A percentile compares a stretch with the other conserved stretches of the same genome.
Conservation (phyloP, 257 asterid species). For the Rubia yunnanensis region DNA sequence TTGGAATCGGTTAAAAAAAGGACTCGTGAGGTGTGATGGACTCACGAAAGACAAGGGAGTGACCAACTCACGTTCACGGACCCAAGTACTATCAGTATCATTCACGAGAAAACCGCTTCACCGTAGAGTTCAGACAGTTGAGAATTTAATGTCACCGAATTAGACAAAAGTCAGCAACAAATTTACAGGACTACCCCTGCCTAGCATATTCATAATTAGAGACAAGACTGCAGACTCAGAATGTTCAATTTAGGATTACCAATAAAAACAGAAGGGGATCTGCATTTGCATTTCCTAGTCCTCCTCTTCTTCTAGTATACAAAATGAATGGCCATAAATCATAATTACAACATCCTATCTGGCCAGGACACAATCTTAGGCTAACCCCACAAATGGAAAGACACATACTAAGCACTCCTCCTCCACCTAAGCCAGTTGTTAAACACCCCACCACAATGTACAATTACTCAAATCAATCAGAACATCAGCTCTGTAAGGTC, state of each 20-base stretch:
- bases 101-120: too few relatives aligned
- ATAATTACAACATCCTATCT: constrained; percentile 47
- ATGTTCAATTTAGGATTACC: neutral
- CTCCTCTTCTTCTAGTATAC: constrained; percentile 11
- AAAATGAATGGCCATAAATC: constrained; percentile 32
- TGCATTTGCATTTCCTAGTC: constrained; percentile 15
- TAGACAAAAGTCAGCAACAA: neutral
- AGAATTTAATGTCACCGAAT: neutral
- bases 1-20: too few relatives aligned
- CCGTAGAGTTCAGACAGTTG: too few relatives aligned
- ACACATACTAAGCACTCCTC: neutral
- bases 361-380: constrained; percentile 27
- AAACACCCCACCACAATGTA: constrained; percentile 49
- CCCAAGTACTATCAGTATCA: neutral
- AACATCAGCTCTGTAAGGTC: constrained; percentile 74
- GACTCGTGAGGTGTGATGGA: too few relatives aligned
- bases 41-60: too few relatives aligned
- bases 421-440: constrained; percentile 25
- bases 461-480: constrained; percentile 32
- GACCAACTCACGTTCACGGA: neutral
- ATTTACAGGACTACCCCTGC: constrained; percentile 12
- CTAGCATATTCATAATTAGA: neutral
- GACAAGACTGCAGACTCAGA: neutral
- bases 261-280: constrained; percentile 4
- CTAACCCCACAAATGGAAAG: neutral